Percentiles rank a stretch among this genome's conserved stretches.
Evolutionary conservation across 225 moss, liverwort and hornwort species (phyloP).

Genomic region (Ulota crispa): DNA sequence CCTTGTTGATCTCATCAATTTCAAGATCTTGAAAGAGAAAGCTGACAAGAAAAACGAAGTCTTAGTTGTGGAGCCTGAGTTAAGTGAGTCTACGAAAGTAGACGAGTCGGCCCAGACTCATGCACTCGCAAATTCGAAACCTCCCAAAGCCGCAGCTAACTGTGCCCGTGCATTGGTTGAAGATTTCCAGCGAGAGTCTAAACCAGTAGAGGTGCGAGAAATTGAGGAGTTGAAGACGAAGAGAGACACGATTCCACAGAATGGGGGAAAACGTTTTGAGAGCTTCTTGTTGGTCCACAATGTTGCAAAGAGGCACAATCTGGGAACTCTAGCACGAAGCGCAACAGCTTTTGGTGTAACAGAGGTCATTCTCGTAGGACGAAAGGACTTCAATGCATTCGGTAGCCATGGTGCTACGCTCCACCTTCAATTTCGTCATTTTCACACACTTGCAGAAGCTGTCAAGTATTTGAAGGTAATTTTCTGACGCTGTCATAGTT

Average conservation of each 20-base stretch:
- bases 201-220: constrained; percentile 18
- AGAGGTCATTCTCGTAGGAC: constrained; percentile 86
- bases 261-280: constrained; percentile 34
- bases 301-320: constrained; percentile 92
- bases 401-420: constrained; percentile 97
- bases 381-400: constrained; percentile 97
- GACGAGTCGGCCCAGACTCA: constrained; percentile 29
- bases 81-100: constrained; percentile 27
- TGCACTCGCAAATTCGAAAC: constrained; percentile 35
- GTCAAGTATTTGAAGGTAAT: constrained; percentile 84
- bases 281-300: constrained; percentile 88
- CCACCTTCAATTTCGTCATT: constrained; percentile 92
- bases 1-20: constrained; percentile 58
- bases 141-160: constrained; percentile 29
- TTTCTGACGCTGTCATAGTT: constrained; percentile 17
- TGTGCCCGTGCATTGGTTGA: constrained; percentile 13
- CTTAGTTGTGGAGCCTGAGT: constrained; percentile 14
- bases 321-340: constrained; percentile 95
- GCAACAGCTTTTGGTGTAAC: constrained; percentile 94
- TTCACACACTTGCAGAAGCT: constrained; percentile 75
- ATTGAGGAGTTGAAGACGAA: constrained; percentile 20
- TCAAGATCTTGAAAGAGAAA: constrained; percentile 45
- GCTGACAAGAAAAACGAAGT: constrained; percentile 7
- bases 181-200: constrained; percentile 13
- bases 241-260: constrained; percentile 5